Evolutionary conservation across 1,284 basidiomycete species (phyloP).

Genomic region (Ustilago curta): DNA sequence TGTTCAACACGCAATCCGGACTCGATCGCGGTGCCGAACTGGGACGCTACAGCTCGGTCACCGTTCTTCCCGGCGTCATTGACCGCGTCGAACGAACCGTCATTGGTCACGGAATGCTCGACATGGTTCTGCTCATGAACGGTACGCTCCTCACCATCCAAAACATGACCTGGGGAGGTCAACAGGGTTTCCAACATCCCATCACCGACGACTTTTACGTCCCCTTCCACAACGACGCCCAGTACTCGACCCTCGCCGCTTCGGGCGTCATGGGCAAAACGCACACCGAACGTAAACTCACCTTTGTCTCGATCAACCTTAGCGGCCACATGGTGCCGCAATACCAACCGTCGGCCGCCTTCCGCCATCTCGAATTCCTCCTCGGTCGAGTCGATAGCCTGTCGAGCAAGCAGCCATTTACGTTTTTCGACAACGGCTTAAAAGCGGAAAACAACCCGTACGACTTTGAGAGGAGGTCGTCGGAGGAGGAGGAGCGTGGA

Average conservation of each 20-base stretch:
- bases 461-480: neutral
- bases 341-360: constrained; percentile 58
- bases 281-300: constrained; percentile 59
- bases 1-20: constrained; percentile 45
- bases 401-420: constrained; percentile 24
- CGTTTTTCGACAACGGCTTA: constrained; percentile 30
- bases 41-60: constrained; percentile 20
- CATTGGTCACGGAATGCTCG: constrained; percentile 61
- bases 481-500: neutral
- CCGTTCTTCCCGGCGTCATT: constrained; percentile 56
- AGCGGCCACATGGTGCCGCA: constrained; percentile 64
- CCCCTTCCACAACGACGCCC: constrained; percentile 27
- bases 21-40: constrained; percentile 29
- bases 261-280: constrained; percentile 42
- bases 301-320: constrained; percentile 50
- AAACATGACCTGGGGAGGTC: constrained; percentile 66
- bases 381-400: constrained; percentile 55
- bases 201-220: constrained; percentile 50
- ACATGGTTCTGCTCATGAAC: constrained; percentile 59
- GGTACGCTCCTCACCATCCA: constrained; percentile 60
- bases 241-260: constrained; percentile 25
- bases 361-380: constrained; percentile 59
- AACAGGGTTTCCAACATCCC: constrained; percentile 61
- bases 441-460: constrained; percentile 11
- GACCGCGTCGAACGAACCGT: constrained; percentile 54